Conservation (phyloP, 2,329 filamentous ascomycete species). For the Talaromyces sp. region DNA sequence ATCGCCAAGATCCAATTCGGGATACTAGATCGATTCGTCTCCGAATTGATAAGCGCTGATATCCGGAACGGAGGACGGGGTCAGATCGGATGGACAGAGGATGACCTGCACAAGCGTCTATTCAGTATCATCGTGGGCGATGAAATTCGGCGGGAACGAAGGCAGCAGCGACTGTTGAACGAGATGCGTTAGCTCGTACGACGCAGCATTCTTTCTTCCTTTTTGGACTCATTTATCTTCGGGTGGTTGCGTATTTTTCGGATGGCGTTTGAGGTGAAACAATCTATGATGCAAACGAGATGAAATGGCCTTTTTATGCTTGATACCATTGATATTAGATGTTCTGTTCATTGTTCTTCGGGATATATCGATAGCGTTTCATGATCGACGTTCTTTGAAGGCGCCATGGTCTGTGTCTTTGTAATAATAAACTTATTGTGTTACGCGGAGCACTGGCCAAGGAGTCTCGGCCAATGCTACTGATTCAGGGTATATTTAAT, state of each 20-base stretch:
- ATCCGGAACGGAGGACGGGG: slow-evolving; percentile 36
- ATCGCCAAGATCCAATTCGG: slow-evolving; percentile 43
- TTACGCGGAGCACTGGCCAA: background rate
- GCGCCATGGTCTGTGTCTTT: background rate
- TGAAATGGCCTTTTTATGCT: background rate
- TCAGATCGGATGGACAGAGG: slow-evolving; percentile 42
- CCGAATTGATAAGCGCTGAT: slow-evolving; percentile 35
- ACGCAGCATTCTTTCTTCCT: background rate
- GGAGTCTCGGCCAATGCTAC: background rate
- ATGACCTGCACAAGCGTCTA: slow-evolving; percentile 42
- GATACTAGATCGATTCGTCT: slow-evolving; percentile 40
- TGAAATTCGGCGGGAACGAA: slow-evolving; percentile 41
- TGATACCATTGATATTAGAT: background rate
- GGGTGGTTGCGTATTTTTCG: background rate
- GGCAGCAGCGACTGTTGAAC: slow-evolving; percentile 22
- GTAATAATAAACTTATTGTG: background rate
- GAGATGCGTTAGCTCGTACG: background rate
- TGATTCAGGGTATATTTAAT: background rate
- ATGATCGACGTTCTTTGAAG: background rate
- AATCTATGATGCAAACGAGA: background rate
- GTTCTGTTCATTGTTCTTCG: background rate
- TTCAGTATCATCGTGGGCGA: slow-evolving; percentile 48
- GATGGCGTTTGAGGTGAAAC: background rate
- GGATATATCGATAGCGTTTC: background rate
- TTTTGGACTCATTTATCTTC: background rate